Conservation (phyloP, 768 basidiomycete species). For the Boletellus ananas region DNA sequence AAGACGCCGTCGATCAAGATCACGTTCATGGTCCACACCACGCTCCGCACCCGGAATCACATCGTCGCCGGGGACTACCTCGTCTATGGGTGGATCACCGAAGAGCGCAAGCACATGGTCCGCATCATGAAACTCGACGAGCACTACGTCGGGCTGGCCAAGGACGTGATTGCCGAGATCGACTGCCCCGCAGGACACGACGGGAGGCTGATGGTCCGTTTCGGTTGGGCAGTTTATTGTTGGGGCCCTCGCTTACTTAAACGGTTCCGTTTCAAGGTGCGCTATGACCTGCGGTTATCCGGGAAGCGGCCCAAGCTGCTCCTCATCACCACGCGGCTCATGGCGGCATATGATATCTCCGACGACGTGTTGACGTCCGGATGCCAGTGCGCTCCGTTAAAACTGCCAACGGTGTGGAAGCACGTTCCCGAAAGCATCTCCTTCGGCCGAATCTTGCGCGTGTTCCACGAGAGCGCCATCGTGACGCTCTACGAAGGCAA, state of each 20-base stretch:
- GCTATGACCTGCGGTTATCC: constrained; percentile 28
- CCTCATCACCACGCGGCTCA: constrained; percentile 26
- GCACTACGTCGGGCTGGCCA: constrained; percentile 20
- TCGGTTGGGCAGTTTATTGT: background rate
- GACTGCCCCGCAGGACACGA: constrained; percentile 27
- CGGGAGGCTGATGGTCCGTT: constrained; percentile 25
- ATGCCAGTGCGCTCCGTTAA: constrained; percentile 3
- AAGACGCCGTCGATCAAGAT: constrained; percentile 25
- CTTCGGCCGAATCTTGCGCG: constrained; percentile 26
- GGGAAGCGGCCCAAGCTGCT: constrained; percentile 23
- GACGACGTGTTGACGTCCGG: constrained; percentile 12
- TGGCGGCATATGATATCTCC: constrained; percentile 29
- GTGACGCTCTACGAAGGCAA: constrained; percentile 26
- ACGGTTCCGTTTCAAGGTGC: constrained; percentile 15
- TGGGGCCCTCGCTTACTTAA: background rate
- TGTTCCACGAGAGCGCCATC: constrained; percentile 26
- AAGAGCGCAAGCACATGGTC: constrained; percentile 26
- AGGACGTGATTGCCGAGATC: constrained; percentile 23
- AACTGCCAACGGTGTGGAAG: constrained; percentile 18
- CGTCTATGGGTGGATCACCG: constrained; percentile 29
- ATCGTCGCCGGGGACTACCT: constrained; percentile 23
- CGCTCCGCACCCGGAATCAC: constrained; percentile 23
- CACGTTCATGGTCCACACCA: constrained; percentile 23
- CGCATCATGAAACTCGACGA: constrained; percentile 29
- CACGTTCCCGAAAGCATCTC: constrained; percentile 19